A percentile compares a stretch with the other conserved stretches of the same genome.
phyloP scores from a whole-genome alignment of 2,329 filamentous ascomycete species.

The Pestalotiopsis sp. region DNA sequence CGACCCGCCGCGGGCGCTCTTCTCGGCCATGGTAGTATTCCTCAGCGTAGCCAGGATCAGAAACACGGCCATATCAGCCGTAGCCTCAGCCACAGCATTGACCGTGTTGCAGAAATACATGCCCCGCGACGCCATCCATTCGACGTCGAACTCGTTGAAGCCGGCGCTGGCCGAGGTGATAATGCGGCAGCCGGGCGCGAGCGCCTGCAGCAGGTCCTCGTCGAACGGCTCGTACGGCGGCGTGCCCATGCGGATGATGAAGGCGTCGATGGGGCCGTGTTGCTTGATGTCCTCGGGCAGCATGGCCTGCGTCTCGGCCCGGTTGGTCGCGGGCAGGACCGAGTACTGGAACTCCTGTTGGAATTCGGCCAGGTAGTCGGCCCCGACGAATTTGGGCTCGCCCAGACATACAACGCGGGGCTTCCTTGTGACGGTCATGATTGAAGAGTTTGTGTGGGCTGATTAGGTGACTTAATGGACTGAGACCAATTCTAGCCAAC shows the following conservation, averaged over 20 bases:
- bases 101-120: constrained; percentile 58
- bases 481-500: too few species aligned
- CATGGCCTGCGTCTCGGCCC: constrained; percentile 35
- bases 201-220: constrained; percentile 40
- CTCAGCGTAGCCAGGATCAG: constrained; percentile 40
- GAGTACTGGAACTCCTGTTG: constrained; percentile 39
- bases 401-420: constrained; percentile 46
- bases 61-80: constrained; percentile 49
- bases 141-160: constrained; percentile 49
- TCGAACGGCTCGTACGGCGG: constrained; percentile 52
- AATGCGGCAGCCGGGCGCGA: constrained; percentile 45
- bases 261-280: constrained; percentile 46
- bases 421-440: constrained; percentile 25
- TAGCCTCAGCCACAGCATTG: constrained; percentile 56
- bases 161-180: constrained; percentile 50
- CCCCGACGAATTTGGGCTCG: constrained; percentile 37
- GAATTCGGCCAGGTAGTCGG: constrained; percentile 43
- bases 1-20: constrained; percentile 33
- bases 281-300: constrained; percentile 38
- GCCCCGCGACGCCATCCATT: constrained; percentile 41
- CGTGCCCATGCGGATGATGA: constrained; percentile 53
- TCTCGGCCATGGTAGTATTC: constrained; percentile 44
- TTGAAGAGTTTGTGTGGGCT: neutral
- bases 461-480: too few species aligned
- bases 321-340: constrained; percentile 39